Evolutionary conservation across 2,329 filamentous ascomycete species (phyloP).

Genomic region (Ceratocystis smalleyi): DNA sequence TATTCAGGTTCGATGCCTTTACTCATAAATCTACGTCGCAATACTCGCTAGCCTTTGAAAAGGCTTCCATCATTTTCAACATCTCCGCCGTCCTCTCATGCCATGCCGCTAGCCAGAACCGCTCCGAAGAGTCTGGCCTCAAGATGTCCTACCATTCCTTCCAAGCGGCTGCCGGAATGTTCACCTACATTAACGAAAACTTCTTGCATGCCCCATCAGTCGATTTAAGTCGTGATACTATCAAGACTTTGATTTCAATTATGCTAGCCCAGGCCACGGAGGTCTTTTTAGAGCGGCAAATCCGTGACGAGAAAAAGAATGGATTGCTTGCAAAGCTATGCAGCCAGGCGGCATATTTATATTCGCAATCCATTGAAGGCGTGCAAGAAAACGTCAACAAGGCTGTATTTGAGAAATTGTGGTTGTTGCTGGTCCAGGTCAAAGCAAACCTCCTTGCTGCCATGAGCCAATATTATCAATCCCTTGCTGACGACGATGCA

Average conservation of each 20-base stretch:
- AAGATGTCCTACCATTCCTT: conserved; percentile 98
- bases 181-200: conserved; percentile 99
- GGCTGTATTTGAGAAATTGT: conserved; percentile 86
- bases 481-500: conserved; percentile 74
- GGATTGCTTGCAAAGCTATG: conserved; percentile 84
- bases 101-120: conserved; percentile 83
- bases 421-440: conserved; percentile 67
- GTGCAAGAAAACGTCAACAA: conserved; percentile 84
- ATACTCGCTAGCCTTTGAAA: conserved; percentile 93
- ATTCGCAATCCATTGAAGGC: conserved; percentile 73
- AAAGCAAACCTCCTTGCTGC: conserved; percentile 76
- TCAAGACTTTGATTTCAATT: conserved; percentile 83
- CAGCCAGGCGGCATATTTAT: conserved; percentile 77
- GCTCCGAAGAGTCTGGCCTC: conserved; percentile 78
- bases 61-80: conserved; percentile 98
- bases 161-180: conserved; percentile 97
- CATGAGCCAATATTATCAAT: conserved; percentile 85
- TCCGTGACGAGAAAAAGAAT: conserved; percentile 81
- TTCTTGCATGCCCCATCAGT: conserved; percentile 93
- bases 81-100: conserved; percentile 94
- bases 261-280: conserved; percentile 95
- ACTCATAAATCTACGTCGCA: conserved; percentile 95
- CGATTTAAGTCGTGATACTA: conserved; percentile 88
- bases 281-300: conserved; percentile 92
- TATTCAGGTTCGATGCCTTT: conserved; percentile 90